Evolutionary conservation across 345 rosid genomes (phyloP), one percentile per base, ranked within the genome.

Genomic region (Citrus inodora): DNA sequence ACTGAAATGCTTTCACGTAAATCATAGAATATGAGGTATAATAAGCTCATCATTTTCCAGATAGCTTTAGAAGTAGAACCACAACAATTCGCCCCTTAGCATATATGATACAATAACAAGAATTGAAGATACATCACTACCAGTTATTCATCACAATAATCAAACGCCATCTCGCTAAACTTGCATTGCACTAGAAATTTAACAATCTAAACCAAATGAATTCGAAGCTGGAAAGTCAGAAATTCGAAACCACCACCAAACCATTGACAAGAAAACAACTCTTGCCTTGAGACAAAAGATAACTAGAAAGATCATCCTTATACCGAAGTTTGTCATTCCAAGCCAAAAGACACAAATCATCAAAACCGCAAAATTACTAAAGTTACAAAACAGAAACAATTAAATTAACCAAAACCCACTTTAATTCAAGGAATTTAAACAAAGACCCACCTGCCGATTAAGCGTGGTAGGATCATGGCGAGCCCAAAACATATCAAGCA

Each of bases 381-480:
- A 0, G 11, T 30, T 42, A 17, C 4, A 48, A 4, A 63, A 24
- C 19, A 16, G 24, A 72, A 59, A 10, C 51, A 72, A 35, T 9
- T 3, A 19, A 51, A 77, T 9, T 24, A 53, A 68, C 17, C 24
- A 74, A 56, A 79, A 21, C 16, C 65, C 51, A 71, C 24, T 25
- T 60, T 13, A 64, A 51, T 35, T 16, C 10, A 65, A 11, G n/a
- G 65, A 55, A 75, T 72, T 27, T 24, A 67, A 73, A 16, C 58
- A 24, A 59, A 60, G 53, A 46, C 84, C 61, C 64, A 93, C 98
- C 99, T 94, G 98, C 32, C 98, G 97, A 87, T 96, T 94, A 78
- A 86, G 87, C 67, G 95, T 86, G 70, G 98, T 96, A 58, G 99
- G 99, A 74, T 96, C 99, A 79, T 94, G 99, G 75, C 93, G 77